Evolutionary conservation across 2,329 filamentous ascomycete genomes (phyloP), one percentile per base, ranked within the genome.

Genomic region (Fusarium anguioides): DNA sequence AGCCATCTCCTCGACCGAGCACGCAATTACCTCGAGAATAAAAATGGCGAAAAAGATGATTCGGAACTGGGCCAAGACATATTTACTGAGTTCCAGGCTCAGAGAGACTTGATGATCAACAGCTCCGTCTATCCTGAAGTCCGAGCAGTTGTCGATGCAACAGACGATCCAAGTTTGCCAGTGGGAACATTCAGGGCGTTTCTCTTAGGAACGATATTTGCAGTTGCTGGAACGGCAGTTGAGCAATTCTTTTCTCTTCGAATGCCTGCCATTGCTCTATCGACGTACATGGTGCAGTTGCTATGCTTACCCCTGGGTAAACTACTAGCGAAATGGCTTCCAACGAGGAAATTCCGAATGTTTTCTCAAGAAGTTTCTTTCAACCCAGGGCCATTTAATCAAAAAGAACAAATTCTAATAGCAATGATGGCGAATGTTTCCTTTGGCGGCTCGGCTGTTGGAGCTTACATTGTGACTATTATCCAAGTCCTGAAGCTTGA

Each of bases 351-450:
- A 8, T 64, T 72, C 8, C 10, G 37, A 2, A 5, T 66, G 2
- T 42, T 49, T 6, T 26, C 23, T 2, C 60, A 62, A 17, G 64
- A 73, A 7, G 78, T 81, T 21, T 76, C 71, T 0, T 65, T 79
- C 8, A 86, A 85, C 53, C 82, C 83, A 0, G 82, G 83, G 0
- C 79, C 79, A 0, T 87, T 87, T 70, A 83, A 79, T 57, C 81
- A 81, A 56, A 87, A 87, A 65, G 84, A 87, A 66, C 84, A 87
- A 66, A 80, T 84, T 68, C 72, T 87, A 6, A 81, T 86, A 44
- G 81, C 81, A n/a, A 82, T 85, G 60, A 85, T 85, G 82, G 83
- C 87, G 29, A 87, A 87, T 70, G 83, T 83, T 0, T 78, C 80
- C 1, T 81, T 77, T 44, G 66, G 56, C 3, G 68, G 71, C 1